A percentile compares a stretch with the other conserved stretches of the same genome.
Conservation (phyloP, 257 asterid genomes). For the Rauvolfia tetraphylla region DNA sequence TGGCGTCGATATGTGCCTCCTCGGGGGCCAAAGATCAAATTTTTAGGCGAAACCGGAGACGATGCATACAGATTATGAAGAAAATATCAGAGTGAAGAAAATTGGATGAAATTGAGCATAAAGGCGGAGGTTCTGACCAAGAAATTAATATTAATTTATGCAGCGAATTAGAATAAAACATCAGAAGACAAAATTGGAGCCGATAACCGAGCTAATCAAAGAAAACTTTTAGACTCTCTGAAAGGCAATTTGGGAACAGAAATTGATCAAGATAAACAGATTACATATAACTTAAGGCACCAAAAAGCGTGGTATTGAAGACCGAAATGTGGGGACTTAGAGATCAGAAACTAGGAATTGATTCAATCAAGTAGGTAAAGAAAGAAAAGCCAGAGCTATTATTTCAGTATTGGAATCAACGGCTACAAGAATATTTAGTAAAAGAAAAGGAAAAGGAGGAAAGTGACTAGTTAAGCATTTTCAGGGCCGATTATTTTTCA, state of each 20-base stretch:
- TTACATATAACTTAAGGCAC: background rate
- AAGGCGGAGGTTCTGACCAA: slow-evolving; percentile 33
- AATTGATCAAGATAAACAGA: slow-evolving; percentile 18
- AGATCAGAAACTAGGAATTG: slow-evolving; percentile 23
- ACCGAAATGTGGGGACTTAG: slow-evolving; percentile 18
- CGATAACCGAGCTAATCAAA: slow-evolving; percentile 14
- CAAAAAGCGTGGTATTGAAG: slow-evolving; percentile 7
- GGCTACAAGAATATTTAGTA: background rate
- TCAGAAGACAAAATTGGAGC: slow-evolving; percentile 34
- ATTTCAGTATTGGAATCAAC: slow-evolving; percentile 17
- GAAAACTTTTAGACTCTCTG: slow-evolving; percentile 5
- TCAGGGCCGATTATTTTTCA: slow-evolving; percentile 30
- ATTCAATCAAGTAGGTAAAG: slow-evolving; percentile 27
- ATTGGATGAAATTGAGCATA: slow-evolving; percentile 45
- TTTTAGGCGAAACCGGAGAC: slow-evolving; percentile 46
- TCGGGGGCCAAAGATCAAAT: slow-evolving; percentile 28
- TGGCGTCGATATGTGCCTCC: slow-evolving; percentile 7
- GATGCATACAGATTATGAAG: slow-evolving; percentile 34
- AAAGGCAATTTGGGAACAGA: slow-evolving; percentile 10
- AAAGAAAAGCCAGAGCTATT: background rate
- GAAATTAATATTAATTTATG: slow-evolving; percentile 26
- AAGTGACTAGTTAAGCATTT: slow-evolving; percentile 32
- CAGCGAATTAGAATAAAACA: slow-evolving; percentile 34
- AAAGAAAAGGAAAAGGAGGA: slow-evolving; percentile 20
- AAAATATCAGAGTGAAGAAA: slow-evolving; percentile 41